Evolutionary conservation across 305 asterid genomes (phyloP), one percentile per base, ranked within the genome.

Genomic region (Fraxinus ornus): DNA sequence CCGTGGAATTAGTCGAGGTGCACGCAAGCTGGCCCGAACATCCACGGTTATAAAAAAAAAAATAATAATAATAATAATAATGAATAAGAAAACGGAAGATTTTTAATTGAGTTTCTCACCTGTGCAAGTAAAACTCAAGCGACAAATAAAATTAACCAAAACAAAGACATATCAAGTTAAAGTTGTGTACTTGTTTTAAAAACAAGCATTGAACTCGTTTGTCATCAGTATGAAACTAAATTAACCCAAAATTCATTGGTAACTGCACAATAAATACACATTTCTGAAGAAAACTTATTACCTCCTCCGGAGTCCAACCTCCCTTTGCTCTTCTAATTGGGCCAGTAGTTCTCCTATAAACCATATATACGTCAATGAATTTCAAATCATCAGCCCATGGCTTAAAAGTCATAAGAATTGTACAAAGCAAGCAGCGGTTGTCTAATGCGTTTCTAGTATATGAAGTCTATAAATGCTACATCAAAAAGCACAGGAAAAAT

Each of bases 291-390:
- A 81, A 57, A 81, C 15, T 68, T 52, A 87, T 87, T 88, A 95
- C 99, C 98, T 97, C 98, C 87, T 94, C 95, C 0, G 97, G 98
- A 30, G 98, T 97, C 99, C 99, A 97, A 71, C 99, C 99, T 77
- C 99, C 98, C 92, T 93, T 97, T 78, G 99, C 97, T 88, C 99
- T 91, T 89, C 99, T 93, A 87, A 97, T 93, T 84, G 99, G 99
- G 74, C 99, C 99, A 8, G 95, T 89, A 81, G 96, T 93, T 89
- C 98, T 91, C 90, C 98, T 93, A 93, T 13, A 86, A 82, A 84
- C 79, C 66, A 64, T 80, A 88, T 57, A 49, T 47, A 78, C 33
- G 49, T n/a, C 52, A 77, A 7, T 21, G 47, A 81, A 75, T 78
- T 17, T 73, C 74, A 83, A 21, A 80, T 77, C 78, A 85, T 57